These are phyloP conservation scores for Hanseniaspora gamundiae DNA, from an alignment of 1,139 yeast genomes.

Conservation along the genomic window DNA sequence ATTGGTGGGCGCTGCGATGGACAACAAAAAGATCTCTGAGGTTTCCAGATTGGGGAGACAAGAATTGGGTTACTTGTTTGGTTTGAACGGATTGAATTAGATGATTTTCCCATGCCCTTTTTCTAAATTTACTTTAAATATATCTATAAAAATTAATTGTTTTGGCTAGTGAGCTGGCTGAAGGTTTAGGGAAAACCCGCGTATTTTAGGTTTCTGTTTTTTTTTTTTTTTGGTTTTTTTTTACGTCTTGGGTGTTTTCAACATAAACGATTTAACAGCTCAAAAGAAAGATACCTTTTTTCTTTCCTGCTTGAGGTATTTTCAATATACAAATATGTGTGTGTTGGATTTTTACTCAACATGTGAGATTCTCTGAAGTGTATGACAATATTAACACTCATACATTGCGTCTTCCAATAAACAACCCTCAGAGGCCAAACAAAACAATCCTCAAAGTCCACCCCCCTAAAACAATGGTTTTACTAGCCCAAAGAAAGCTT, in stretches of 20 bases:
- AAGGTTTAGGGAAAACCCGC: neutral
- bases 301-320: too few relatives aligned
- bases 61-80: constrained; percentile 73
- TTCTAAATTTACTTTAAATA: neutral
- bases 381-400: too few relatives aligned
- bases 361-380: too few relatives aligned
- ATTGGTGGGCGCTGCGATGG: constrained; percentile 70
- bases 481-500: constrained; percentile 20
- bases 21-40: constrained; percentile 56
- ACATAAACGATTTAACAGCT: too few relatives aligned
- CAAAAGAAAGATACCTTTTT: too few relatives aligned
- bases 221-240: neutral
- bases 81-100: constrained; percentile 32
- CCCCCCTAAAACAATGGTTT: constrained; percentile 15
- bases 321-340: too few relatives aligned
- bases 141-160: too few relatives aligned
- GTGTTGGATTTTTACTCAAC: too few relatives aligned
- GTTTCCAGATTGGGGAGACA: constrained; percentile 54
- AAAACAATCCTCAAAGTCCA: too few relatives aligned
- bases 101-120: neutral
- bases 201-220: neutral
- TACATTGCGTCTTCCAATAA: too few relatives aligned
- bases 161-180: neutral
- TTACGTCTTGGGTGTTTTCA: neutral
- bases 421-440: too few relatives aligned